These are phyloP conservation scores for Auriscalpium vulgare DNA, from an alignment of 768 basidiomycete genomes.

Conservation along the genomic window DNA sequence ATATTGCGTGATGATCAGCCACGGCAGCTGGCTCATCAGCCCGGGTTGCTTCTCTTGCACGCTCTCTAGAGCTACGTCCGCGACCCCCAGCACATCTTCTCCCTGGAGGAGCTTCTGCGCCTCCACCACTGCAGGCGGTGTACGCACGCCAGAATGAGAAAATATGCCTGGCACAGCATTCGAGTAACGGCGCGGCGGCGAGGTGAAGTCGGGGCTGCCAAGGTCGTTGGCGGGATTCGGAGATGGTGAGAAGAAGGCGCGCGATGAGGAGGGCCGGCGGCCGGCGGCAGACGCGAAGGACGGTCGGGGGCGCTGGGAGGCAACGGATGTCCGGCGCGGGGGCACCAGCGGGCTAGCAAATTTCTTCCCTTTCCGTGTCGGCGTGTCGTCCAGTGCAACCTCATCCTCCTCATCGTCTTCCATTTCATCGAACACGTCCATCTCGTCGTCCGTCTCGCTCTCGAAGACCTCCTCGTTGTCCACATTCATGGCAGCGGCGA, in stretches of 20 bases:
- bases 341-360: neutral
- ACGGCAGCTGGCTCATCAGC: constrained; percentile 65
- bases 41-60: constrained; percentile 52
- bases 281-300: constrained; percentile 19
- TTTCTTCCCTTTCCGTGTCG: constrained; percentile 2
- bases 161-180: constrained; percentile 68
- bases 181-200: constrained; percentile 47
- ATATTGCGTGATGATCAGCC: constrained; percentile 85
- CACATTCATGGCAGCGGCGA: constrained; percentile 92
- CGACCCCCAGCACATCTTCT: constrained; percentile 25
- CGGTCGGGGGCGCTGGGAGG: constrained; percentile 12
- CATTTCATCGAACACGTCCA: constrained; percentile 23
- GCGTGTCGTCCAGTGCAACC: neutral
- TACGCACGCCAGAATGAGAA: constrained; percentile 72
- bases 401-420: constrained; percentile 23
- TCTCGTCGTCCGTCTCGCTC: constrained; percentile 35
- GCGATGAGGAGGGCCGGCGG: neutral
- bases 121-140: constrained; percentile 68
- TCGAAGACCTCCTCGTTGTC: constrained; percentile 81
- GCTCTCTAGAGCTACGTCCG: constrained; percentile 29
- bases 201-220: constrained; percentile 11
- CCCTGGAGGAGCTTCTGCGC: constrained; percentile 49
- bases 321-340: constrained; percentile 8
- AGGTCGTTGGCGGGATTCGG: too few species aligned
- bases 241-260: neutral